These are phyloP conservation scores for Epichloe uncinata DNA, from an alignment of 2,329 filamentous ascomycete species.

Conservation along the genomic window DNA sequence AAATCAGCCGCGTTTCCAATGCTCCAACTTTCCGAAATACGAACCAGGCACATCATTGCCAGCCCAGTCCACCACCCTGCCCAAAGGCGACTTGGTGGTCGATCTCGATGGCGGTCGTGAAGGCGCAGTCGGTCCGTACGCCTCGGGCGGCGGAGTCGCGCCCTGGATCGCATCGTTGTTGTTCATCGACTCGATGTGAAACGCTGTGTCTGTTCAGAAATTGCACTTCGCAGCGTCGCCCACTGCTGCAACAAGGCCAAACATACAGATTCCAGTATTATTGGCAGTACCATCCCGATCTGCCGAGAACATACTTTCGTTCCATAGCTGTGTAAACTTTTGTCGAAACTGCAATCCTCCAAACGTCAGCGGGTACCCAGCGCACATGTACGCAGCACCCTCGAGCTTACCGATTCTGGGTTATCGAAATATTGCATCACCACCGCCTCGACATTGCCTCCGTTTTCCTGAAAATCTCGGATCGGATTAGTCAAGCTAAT, in stretches of 20 bases:
- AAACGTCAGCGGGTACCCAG: background rate
- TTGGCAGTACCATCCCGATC: slow-evolving; percentile 37
- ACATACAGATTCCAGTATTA: slow-evolving; percentile 31
- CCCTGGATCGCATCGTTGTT: slow-evolving; percentile 30
- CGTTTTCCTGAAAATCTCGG: slow-evolving; percentile 20
- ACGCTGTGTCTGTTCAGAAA: slow-evolving; percentile 24
- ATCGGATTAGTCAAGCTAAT: slow-evolving; percentile 1
- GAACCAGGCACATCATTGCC: slow-evolving; percentile 28
- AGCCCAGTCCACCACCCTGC: slow-evolving; percentile 36
- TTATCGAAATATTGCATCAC: slow-evolving; percentile 40
- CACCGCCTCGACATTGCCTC: slow-evolving; percentile 33
- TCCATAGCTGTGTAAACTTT: slow-evolving; percentile 37
- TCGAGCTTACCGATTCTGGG: slow-evolving; percentile 18
- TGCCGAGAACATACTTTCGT: slow-evolving; percentile 38
- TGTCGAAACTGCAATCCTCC: slow-evolving; percentile 25
- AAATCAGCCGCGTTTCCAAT: background rate
- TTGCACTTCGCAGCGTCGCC: background rate
- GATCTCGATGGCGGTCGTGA: slow-evolving; percentile 51
- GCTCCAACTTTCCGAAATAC: background rate
- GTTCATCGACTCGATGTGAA: slow-evolving; percentile 41
- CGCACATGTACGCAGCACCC: background rate
- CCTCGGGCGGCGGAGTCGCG: slow-evolving; percentile 26
- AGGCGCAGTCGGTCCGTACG: slow-evolving; percentile 32
- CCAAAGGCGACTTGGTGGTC: slow-evolving; percentile 42
- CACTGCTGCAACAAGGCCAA: background rate